phyloP scores from a whole-genome alignment of 75 land plant species.

The Picea sitchensis region DNA sequence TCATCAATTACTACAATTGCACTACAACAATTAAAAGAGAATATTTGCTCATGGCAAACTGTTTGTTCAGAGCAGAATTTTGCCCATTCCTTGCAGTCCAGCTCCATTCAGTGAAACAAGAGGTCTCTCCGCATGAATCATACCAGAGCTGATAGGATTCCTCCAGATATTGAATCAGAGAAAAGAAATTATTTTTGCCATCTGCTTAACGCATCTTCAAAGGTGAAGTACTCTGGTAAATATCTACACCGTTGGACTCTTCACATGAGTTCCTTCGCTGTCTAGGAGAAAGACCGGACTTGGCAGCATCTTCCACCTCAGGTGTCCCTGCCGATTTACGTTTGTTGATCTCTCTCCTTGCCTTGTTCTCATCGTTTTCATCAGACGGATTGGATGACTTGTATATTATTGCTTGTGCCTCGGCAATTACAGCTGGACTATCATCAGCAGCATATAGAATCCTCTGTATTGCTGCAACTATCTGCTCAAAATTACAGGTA shows the following conservation, averaged over 20 bases:
- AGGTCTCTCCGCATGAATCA: slow-evolving; percentile 5
- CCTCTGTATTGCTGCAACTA: slow-evolving; percentile 69
- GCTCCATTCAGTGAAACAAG: slow-evolving; percentile 11
- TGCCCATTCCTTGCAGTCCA: slow-evolving; percentile 2
- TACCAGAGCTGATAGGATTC: neutral
- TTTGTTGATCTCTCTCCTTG: slow-evolving; percentile 22
- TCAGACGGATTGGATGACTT: neutral
- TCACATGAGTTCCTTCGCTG: slow-evolving; percentile 5
- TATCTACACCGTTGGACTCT: no score
- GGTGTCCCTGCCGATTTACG: slow-evolving; percentile 25
- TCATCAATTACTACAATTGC: neutral
- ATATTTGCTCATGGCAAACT: neutral
- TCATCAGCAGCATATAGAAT: slow-evolving; percentile 84
- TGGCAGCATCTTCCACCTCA: slow-evolving; percentile 50
- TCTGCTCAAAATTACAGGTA: slow-evolving; percentile 29
- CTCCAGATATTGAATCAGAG: neutral
- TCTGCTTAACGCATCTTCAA: no score
- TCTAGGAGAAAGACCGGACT: slow-evolving; percentile 41
- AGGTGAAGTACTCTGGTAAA: no score
- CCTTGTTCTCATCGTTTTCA: slow-evolving; percentile 12
- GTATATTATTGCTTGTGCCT: slow-evolving; percentile 60
- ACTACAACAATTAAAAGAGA: neutral
- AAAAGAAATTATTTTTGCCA: no score
- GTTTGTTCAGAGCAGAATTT: slow-evolving; percentile 1
- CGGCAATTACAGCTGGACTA: slow-evolving; percentile 54